phyloP scores from a whole-genome alignment of 176 grass and related monocot species.

The Carex cristatella region DNA sequence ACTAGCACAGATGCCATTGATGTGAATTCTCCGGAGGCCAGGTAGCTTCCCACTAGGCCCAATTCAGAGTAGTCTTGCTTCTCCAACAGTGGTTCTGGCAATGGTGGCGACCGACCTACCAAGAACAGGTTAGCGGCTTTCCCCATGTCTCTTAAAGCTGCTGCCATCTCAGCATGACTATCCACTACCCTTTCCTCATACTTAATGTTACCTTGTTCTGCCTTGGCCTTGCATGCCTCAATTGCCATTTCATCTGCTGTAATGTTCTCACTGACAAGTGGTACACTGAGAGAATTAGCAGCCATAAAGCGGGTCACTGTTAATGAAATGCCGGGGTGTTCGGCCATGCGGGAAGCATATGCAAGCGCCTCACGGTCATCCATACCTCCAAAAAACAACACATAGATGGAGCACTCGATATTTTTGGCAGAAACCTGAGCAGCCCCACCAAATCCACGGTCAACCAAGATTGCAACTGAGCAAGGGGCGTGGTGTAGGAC shows the following conservation, averaged over 20 bases:
- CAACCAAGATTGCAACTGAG: slow-evolving; percentile 62
- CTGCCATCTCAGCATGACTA: slow-evolving; percentile 1
- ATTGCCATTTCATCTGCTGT: slow-evolving; percentile 9
- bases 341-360: slow-evolving; percentile 18
- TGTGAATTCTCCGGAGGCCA: slow-evolving; percentile 11
- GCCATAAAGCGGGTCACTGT: slow-evolving; percentile 6
- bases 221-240: slow-evolving; percentile 11
- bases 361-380: slow-evolving; percentile 14
- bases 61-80: slow-evolving; percentile 6
- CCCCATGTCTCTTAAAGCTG: background rate
- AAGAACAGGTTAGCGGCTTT: slow-evolving; percentile 7
- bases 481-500: slow-evolving; percentile 62
- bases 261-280: background rate
- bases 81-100: slow-evolving; percentile 1
- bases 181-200: background rate
- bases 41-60: slow-evolving; percentile 9
- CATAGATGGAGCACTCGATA: slow-evolving; percentile 34
- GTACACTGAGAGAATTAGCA: background rate
- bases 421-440: slow-evolving; percentile 52
- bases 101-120: slow-evolving; percentile 1
- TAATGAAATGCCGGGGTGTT: slow-evolving; percentile 22
- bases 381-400: slow-evolving; percentile 48
- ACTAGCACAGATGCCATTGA: background rate
- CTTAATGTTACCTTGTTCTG: background rate
- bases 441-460: slow-evolving; percentile 68